Evolutionary conservation across 108 stramenopile species (phyloP).

Genomic region (Skeletonema costatum): DNA sequence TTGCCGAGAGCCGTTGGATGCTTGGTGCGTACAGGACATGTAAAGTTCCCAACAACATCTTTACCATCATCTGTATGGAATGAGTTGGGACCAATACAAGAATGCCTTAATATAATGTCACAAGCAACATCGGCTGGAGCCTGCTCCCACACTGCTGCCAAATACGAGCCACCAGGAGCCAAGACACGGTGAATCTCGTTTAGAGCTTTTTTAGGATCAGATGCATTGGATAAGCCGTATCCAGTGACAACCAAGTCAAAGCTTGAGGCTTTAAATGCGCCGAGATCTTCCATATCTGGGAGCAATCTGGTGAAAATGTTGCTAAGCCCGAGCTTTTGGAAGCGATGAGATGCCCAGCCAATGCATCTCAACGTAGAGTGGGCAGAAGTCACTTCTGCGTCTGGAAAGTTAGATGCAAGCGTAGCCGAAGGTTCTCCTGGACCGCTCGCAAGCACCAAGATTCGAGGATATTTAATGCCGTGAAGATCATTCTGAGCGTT

Average conservation of each 20-base stretch:
- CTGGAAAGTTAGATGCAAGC: conserved; percentile 19
- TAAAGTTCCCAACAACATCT: conserved; percentile 25
- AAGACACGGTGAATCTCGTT: conserved; percentile 46
- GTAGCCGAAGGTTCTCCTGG: conserved; percentile 39
- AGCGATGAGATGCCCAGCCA: conserved; percentile 28
- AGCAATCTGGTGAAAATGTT: conserved; percentile 32
- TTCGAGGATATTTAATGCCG: conserved; percentile 19
- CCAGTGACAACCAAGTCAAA: conserved; percentile 48
- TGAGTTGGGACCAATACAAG: conserved; percentile 25
- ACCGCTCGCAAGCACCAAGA: conserved; percentile 35
- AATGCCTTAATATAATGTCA: conserved; percentile 38
- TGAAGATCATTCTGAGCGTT: conserved; percentile 20
- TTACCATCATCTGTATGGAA: conserved; percentile 14
- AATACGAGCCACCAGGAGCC: conserved; percentile 44
- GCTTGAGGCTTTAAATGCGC: conserved; percentile 28
- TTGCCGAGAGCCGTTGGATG: conserved; percentile 22
- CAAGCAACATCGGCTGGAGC: conserved; percentile 29
- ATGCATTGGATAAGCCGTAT: conserved; percentile 36
- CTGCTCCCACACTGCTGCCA: conserved; percentile 46
- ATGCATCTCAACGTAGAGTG: conserved; percentile 30
- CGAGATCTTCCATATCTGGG: conserved; percentile 31
- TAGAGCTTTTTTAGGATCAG: conserved; percentile 31
- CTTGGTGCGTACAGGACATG: conserved; percentile 19
- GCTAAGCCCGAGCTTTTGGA: conserved; percentile 13
- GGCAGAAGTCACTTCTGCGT: conserved; percentile 34